Evolutionary conservation across 164 flowering plant species (phyloP), one percentile per base, ranked within the genome.

Genomic region (Nymphaea colorata): DNA sequence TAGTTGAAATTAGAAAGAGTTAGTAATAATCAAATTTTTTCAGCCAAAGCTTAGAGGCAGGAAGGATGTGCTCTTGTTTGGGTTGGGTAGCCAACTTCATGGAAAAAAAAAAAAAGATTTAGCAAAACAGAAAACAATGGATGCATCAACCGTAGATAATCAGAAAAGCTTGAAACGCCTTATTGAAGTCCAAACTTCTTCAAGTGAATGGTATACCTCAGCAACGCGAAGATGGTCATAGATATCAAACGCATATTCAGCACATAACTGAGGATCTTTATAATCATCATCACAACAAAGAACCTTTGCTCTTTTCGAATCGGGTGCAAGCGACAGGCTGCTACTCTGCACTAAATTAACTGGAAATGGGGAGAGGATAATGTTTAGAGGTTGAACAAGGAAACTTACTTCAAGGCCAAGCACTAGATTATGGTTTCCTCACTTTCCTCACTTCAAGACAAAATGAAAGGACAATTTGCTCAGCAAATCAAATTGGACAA

Each of bases 201-300:
- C 10, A 17, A 17, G 25, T 61, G 18, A 41, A 17, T 11, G 61
- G 25, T 65, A 66, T n/a, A 88, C 97, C 95, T 94, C 99, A 61
- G 92, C 83, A 62, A 84, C 86, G 61, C 96, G 84, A 70, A 95
- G 79, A 66, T 92, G 92, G 79, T 83, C 81, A 87, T 92, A 95
- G 65, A 95, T 92, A 64, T 92, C 99, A 72, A 90, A 85, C 62
- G 99, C 98, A 76, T 83, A 80, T 67, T 90, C 79, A 47, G 96
- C 87, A 84, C 99, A 95, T 11, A 85, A 61, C 78, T 95, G 99
- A 4, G 96, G 96, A 72, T 95, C 94, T 67, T 64, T 66, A 66
- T 64, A 70, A 67, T 90, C 77, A 53, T 72, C 73, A 72, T 87
- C 98, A 59, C 86, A 51, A 72, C 85, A 72, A 5, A 82, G 79